Conservation (phyloP, 73 alveolate species). For the Tetrahymena malaccensis region DNA sequence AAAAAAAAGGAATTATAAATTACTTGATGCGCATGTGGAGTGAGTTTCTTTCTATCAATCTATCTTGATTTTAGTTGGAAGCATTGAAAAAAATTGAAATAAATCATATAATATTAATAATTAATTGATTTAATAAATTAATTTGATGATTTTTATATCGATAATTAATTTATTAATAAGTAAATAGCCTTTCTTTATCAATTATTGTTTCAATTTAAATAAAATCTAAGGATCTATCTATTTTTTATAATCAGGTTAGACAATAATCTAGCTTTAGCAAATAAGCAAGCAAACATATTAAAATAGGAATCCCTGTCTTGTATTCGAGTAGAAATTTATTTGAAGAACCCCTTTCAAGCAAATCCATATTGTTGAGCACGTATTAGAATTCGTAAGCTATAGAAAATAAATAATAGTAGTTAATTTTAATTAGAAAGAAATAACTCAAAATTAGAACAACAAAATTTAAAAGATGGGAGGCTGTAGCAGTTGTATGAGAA, state of each 20-base stretch:
- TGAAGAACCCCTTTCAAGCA: not conserved
- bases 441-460: not conserved
- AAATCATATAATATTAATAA: not conserved
- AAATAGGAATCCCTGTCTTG: not conserved
- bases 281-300: not conserved
- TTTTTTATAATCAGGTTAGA: not conserved
- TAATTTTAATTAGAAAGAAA: not conserved
- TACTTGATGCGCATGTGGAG: not conserved
- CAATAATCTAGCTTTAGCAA: not conserved
- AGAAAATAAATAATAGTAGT: not conserved
- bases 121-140: not conserved
- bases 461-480: not conserved
- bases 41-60: not conserved
- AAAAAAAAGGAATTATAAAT: not conserved
- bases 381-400: not conserved
- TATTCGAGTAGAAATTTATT: no score
- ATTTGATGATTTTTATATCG: not conserved
- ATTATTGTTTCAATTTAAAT: not conserved
- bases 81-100: not conserved
- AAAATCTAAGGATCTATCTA: not conserved
- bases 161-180: no score
- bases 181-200: not conserved
- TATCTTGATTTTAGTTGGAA: not conserved
- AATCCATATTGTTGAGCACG: not conserved
- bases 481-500: not conserved